Conservation (phyloP, 352 stramenopile genomes). For the Globisporangium splendens region DNA sequence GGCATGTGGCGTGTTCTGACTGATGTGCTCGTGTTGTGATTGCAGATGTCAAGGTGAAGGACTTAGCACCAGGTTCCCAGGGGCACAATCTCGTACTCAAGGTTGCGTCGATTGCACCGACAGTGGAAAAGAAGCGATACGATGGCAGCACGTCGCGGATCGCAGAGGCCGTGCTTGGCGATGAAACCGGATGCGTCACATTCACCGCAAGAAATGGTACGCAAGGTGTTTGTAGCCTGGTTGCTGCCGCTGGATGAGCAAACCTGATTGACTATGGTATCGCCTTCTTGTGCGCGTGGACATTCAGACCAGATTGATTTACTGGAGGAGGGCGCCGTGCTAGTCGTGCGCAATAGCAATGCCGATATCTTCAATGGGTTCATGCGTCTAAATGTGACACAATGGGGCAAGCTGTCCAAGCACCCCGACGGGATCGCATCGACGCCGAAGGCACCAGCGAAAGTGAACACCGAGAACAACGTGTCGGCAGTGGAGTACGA, state of each 20-base stretch:
- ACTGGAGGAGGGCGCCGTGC: constrained; percentile 41
- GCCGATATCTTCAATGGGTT: constrained; percentile 85
- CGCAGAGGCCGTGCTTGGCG: constrained; percentile 68
- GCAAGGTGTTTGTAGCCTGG: not conserved
- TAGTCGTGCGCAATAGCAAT: constrained; percentile 82
- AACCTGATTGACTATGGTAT: not conserved
- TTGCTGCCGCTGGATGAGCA: not conserved
- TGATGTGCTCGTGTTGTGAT: too few species aligned
- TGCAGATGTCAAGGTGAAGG: constrained; percentile 76
- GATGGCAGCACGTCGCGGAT: constrained; percentile 67
- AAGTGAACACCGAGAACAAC: constrained; percentile 60
- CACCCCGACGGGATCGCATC: constrained; percentile 75
- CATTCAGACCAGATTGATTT: constrained; percentile 72
- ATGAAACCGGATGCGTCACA: constrained; percentile 81
- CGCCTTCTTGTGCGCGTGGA: constrained; percentile 3
- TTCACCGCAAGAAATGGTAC: constrained; percentile 79
- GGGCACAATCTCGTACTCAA: constrained; percentile 80
- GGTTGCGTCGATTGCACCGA: constrained; percentile 56
- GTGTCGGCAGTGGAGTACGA: constrained; percentile 84
- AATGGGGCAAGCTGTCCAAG: constrained; percentile 74
- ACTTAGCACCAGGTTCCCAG: constrained; percentile 67
- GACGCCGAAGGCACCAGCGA: constrained; percentile 49
- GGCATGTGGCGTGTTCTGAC: too few species aligned
- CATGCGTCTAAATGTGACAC: constrained; percentile 81
- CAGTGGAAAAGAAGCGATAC: constrained; percentile 67